A percentile compares a stretch with the other conserved stretches of the same genome.
Conservation (phyloP, 352 stramenopile genomes). For the Globisporangium cystogenes region DNA sequence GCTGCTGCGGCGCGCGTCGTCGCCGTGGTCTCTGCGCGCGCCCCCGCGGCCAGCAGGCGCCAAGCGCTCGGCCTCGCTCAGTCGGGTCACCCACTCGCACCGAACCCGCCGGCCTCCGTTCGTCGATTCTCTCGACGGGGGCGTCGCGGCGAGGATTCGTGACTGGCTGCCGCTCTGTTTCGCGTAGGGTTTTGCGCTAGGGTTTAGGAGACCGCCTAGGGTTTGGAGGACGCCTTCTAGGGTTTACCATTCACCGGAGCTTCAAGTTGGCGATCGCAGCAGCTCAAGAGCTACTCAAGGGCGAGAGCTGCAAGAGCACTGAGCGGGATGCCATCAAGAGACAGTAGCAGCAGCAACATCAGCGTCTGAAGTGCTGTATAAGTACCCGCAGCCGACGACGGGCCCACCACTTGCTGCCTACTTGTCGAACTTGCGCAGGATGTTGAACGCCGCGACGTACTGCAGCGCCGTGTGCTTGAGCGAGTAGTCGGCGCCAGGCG, state of each 20-base stretch:
- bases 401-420: constrained; percentile 20
- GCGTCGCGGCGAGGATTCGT: constrained; percentile 11
- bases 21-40: constrained; percentile 9
- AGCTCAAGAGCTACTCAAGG: too few species aligned
- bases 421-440: constrained; percentile 79
- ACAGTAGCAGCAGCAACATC: too few species aligned
- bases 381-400: too few species aligned
- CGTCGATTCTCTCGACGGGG: constrained; percentile 4
- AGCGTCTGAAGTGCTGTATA: too few species aligned
- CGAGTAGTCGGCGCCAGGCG: constrained; percentile 55
- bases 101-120: constrained; percentile 6
- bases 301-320: too few species aligned
- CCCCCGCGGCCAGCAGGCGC: constrained; percentile 5
- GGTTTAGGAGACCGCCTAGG: too few species aligned
- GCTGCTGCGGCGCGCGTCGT: constrained; percentile 1
- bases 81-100: constrained; percentile 4
- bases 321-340: too few species aligned
- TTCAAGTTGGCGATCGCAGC: too few species aligned
- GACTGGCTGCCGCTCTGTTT: constrained; percentile 7
- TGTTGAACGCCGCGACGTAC: constrained; percentile 85
- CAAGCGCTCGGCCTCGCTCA: constrained; percentile 12
- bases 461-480: constrained; percentile 87
- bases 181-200: too few species aligned
- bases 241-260: too few species aligned
- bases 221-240: too few species aligned